Conservation (phyloP, 1,284 basidiomycete species). For the Stygiomarasmius scandens region DNA sequence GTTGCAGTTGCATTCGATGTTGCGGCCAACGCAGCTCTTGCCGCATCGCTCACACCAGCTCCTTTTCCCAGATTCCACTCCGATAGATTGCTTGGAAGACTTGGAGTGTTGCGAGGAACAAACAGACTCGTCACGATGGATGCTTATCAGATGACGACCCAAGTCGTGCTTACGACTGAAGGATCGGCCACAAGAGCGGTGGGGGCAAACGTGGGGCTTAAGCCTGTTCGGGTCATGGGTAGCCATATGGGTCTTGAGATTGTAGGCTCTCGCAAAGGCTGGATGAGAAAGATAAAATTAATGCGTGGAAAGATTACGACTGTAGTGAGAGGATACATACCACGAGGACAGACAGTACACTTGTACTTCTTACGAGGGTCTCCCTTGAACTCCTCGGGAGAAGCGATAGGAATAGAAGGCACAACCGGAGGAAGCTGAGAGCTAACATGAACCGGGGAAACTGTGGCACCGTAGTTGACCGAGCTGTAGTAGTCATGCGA, state of each 20-base stretch:
- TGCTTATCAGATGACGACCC: constrained; percentile 82
- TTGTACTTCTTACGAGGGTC: constrained; percentile 78
- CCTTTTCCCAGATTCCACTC: constrained; percentile 62
- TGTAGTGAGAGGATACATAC: constrained; percentile 39
- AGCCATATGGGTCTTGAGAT: constrained; percentile 87
- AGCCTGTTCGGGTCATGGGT: constrained; percentile 87
- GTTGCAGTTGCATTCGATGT: constrained; percentile 61
- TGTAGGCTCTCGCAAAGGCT: constrained; percentile 90
- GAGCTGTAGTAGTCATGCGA: constrained; percentile 59
- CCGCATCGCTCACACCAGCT: constrained; percentile 78
- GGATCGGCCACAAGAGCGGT: constrained; percentile 79
- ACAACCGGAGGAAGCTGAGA: constrained; percentile 50
- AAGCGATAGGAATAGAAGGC: constrained; percentile 44
- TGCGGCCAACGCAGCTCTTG: constrained; percentile 64
- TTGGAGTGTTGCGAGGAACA: constrained; percentile 41
- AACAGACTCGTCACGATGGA: constrained; percentile 73
- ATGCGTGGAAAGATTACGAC: not conserved
- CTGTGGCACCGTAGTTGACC: constrained; percentile 39
- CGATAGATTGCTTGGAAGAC: constrained; percentile 51
- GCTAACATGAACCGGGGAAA: constrained; percentile 60
- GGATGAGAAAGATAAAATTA: constrained; percentile 10
- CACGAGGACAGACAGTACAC: constrained; percentile 70
- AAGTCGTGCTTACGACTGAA: constrained; percentile 91
- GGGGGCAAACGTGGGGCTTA: constrained; percentile 84
- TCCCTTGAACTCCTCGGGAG: constrained; percentile 45